phyloP scores from a whole-genome alignment of 1,284 basidiomycete genomes.

The Marasmius fiardii region DNA sequence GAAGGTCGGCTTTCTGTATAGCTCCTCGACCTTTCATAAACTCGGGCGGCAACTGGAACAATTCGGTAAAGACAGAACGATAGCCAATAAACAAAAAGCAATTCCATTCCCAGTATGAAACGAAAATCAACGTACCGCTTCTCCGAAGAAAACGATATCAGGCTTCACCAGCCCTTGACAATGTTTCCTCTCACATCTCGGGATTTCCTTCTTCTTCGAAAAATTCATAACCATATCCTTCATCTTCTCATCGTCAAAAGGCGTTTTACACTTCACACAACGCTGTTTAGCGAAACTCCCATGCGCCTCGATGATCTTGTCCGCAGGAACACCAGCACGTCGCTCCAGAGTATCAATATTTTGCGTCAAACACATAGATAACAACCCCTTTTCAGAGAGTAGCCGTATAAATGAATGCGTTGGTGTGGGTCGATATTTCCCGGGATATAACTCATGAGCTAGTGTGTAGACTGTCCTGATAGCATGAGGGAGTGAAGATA shows the following conservation, averaged over 20 bases:
- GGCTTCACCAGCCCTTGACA: constrained; percentile 84
- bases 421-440: constrained; percentile 80
- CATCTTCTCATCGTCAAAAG: constrained; percentile 70
- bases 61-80: constrained; percentile 2
- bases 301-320: constrained; percentile 90
- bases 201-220: constrained; percentile 48
- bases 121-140: constrained; percentile 46
- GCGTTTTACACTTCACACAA: constrained; percentile 69
- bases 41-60: constrained; percentile 50
- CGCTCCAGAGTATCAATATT: constrained; percentile 94
- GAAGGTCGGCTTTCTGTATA: constrained; percentile 70
- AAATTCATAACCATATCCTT: constrained; percentile 30
- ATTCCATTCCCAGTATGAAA: too few relatives aligned
- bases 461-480: constrained; percentile 71
- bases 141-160: constrained; percentile 95
- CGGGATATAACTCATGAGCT: constrained; percentile 89
- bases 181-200: constrained; percentile 47
- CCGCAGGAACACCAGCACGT: constrained; percentile 71
- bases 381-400: constrained; percentile 59
- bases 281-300: constrained; percentile 84
- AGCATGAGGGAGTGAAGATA: not conserved
- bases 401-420: constrained; percentile 91
- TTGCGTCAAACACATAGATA: constrained; percentile 83
- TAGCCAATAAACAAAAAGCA: too few relatives aligned
- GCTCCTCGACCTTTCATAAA: constrained; percentile 50